Conservation (phyloP, 768 basidiomycete species). For the Lactarius tabidus region DNA sequence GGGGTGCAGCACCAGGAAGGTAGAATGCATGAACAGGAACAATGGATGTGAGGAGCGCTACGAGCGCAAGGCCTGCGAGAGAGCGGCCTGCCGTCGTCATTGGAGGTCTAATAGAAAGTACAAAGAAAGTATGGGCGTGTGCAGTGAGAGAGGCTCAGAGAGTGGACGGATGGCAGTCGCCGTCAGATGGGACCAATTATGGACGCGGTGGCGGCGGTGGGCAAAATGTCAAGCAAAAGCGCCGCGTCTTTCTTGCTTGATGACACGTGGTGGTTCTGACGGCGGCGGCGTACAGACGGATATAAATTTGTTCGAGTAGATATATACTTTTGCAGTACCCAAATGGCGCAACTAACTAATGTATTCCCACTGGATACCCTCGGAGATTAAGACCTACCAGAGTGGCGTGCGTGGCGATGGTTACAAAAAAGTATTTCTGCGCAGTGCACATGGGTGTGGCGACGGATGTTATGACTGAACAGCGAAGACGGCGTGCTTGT, state of each 20-base stretch:
- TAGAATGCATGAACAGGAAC: constrained; percentile 64
- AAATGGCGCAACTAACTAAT: neutral
- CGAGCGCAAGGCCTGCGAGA: constrained; percentile 25
- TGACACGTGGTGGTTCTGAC: neutral
- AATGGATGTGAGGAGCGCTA: constrained; percentile 24
- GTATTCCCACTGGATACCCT: neutral
- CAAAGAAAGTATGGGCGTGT: neutral
- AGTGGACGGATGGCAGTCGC: neutral
- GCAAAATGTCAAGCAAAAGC: neutral
- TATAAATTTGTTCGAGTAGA: neutral
- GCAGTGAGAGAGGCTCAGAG: neutral
- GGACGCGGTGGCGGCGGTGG: neutral
- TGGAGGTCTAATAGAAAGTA: neutral
- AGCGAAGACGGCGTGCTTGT: constrained; percentile 24
- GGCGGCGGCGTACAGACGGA: neutral
- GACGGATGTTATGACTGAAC: neutral
- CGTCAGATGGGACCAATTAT: neutral
- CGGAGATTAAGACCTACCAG: neutral
- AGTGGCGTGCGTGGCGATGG: neutral
- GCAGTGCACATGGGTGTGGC: neutral
- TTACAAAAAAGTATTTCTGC: neutral
- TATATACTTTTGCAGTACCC: neutral
- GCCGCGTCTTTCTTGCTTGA: neutral
- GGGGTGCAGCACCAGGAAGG: constrained; percentile 86
- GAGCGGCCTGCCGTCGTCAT: constrained; percentile 26